These are phyloP conservation scores for Diplotaxis tenuifolia DNA, from an alignment of 345 rosid genomes.

Conservation along the genomic window DNA sequence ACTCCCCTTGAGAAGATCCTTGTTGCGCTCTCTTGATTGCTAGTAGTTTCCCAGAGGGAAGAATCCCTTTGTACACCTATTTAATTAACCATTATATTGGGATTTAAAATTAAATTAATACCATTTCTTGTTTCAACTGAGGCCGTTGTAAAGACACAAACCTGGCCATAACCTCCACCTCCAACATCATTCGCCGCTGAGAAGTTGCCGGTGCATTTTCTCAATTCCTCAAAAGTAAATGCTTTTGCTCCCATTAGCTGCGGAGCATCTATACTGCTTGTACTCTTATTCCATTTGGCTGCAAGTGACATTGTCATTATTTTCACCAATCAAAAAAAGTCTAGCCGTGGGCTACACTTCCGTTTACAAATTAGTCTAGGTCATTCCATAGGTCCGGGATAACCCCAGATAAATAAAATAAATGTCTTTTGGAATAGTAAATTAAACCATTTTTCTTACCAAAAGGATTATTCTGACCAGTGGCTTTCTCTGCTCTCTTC, in stretches of 20 bases:
- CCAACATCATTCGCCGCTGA: conserved; percentile 65
- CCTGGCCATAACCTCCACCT: conserved; percentile 93
- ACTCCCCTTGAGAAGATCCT: conserved; percentile 79
- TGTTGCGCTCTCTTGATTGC: conserved; percentile 83
- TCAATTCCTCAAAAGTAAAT: conserved; percentile 71
- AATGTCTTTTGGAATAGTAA: too few species aligned
- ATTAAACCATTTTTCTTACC: conserved; percentile 47
- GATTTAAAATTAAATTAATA: neutral
- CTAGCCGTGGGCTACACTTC: too few species aligned
- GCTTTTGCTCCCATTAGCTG: conserved; percentile 72
- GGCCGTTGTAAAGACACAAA: conserved; percentile 17
- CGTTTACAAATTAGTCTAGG: too few species aligned
- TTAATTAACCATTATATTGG: neutral
- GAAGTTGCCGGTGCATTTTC: conserved; percentile 62
- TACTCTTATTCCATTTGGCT: conserved; percentile 68
- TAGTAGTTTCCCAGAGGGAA: conserved; percentile 51
- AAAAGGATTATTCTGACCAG: conserved; percentile 60
- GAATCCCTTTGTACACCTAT: conserved; percentile 72
- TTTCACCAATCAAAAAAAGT: too few species aligned
- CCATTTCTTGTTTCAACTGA: neutral
- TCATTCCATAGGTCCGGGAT: too few species aligned
- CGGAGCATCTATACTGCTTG: conserved; percentile 56
- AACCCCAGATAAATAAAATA: too few species aligned
- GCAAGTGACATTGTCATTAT: conserved; percentile 21
- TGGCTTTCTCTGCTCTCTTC: conserved; percentile 66